Evolutionary conservation across 768 basidiomycete species (phyloP), one percentile per base, ranked within the genome.

Genomic region (Leccinum obscurum): DNA sequence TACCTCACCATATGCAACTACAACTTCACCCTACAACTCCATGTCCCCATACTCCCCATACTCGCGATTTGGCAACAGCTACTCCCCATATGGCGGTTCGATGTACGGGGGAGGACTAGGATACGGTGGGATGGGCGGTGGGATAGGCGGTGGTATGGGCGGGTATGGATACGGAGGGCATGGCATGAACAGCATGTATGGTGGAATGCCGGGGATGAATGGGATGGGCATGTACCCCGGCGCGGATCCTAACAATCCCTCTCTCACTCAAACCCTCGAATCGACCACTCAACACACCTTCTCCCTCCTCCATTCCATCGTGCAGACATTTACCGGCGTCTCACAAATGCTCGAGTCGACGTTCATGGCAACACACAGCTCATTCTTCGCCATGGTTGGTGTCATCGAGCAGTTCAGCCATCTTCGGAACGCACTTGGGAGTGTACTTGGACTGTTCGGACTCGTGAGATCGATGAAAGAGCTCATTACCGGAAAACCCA

Each of bases 301-400:
- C 69, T 83, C 90, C 30, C 87, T 99, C 58, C 80, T 99, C 30
- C 95, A 98, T 66, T 92, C 91, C 11, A 89, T 99, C 71, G 96
- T 99, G 50, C 92, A 93, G 68, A 97, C 95, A 4, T 96, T 98
- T 76, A 82, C 87, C 0, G 95, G 95, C 24, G 88, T 99, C 62
- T 89, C 96, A 0, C 96, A 98, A 73, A 95, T 99, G 87, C 88
- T 99, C 70, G 96, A 98, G 74, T 89, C 86, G 35, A 98, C 96
- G 6, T 98, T 96, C 76, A 92, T 98, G 89, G 96, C 96, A 3
- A 96, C 94, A 0, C 94, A 96, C 74, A 93, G 92, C 1, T 90
- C 88, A 9, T 96, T 96, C 76, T 96, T 95, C 73, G 93, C 94
- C 58, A 94, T 96, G 89, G 93, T 95, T 54, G 92, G 93, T 62